Conservation (phyloP, 2,329 filamentous ascomycete species). For the Pseudopyricularia javanii region DNA sequence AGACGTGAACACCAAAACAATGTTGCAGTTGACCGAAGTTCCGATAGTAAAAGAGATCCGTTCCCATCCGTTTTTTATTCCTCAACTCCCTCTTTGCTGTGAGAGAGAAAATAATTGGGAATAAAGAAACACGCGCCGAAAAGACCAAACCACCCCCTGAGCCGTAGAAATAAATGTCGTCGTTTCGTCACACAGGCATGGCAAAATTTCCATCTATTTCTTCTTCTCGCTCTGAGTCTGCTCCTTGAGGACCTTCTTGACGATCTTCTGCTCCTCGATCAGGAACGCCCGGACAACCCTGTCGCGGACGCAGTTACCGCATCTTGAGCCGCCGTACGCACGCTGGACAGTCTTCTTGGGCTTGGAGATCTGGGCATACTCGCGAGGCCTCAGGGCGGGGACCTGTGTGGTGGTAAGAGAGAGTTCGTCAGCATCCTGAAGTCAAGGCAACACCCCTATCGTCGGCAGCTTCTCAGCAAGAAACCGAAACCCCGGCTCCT, state of each 20-base stretch:
- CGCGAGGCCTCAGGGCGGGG: slow-evolving; percentile 92
- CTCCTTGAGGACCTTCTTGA: slow-evolving; percentile 99
- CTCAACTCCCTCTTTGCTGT: neutral
- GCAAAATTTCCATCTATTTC: slow-evolving; percentile 43
- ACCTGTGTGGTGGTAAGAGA: slow-evolving; percentile 40
- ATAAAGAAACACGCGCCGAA: slow-evolving; percentile 2
- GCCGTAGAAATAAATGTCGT: neutral
- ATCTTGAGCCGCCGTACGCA: slow-evolving; percentile 96
- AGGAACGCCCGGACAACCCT: slow-evolving; percentile 95
- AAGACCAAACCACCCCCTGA: slow-evolving; percentile 6
- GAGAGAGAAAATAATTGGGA: neutral
- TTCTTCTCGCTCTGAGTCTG: slow-evolving; percentile 64
- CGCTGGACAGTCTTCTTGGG: slow-evolving; percentile 99
- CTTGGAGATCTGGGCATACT: slow-evolving; percentile 94
- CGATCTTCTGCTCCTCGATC: slow-evolving; percentile 99
- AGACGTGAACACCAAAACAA: slow-evolving; percentile 2
- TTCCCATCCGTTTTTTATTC: slow-evolving; percentile 1
- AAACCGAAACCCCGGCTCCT: too few species aligned
- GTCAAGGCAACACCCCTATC: neutral
- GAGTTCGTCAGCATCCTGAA: slow-evolving; percentile 7
- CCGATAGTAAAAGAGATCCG: neutral
- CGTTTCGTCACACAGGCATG: slow-evolving; percentile 7
- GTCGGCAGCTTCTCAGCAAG: neutral
- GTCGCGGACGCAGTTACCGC: slow-evolving; percentile 97
- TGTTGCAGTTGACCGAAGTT: neutral